Evolutionary conservation across 1,284 basidiomycete species (phyloP).

Genomic region (Sporisorium iseilematis-ciliati): DNA sequence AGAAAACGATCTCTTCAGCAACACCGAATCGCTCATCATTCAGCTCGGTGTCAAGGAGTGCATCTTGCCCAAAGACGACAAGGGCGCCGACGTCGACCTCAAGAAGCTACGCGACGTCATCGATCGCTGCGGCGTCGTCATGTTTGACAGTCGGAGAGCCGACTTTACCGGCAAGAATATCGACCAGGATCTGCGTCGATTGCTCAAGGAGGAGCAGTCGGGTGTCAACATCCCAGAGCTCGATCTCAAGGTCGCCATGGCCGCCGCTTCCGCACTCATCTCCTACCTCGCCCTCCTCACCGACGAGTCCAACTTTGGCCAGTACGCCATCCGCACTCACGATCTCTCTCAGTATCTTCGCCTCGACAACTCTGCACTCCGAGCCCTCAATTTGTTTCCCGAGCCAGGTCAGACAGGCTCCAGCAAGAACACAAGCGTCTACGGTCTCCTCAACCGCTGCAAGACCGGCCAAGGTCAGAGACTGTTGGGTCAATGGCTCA

Average conservation of each 20-base stretch:
- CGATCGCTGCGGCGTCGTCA: slow-evolving; percentile 89
- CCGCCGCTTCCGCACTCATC: slow-evolving; percentile 84
- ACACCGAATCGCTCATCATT: slow-evolving; percentile 94
- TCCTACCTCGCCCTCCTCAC: slow-evolving; percentile 85
- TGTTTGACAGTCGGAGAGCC: slow-evolving; percentile 83
- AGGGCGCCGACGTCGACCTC: slow-evolving; percentile 78
- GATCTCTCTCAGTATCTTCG: slow-evolving; percentile 96
- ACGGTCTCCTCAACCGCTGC: slow-evolving; percentile 92
- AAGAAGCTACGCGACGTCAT: slow-evolving; percentile 73
- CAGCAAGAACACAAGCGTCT: slow-evolving; percentile 75
- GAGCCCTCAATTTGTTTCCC: slow-evolving; percentile 89
- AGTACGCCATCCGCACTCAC: slow-evolving; percentile 85
- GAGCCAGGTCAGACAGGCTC: slow-evolving; percentile 67
- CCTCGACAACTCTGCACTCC: slow-evolving; percentile 91
- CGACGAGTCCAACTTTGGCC: slow-evolving; percentile 84
- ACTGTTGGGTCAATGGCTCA: slow-evolving; percentile 90
- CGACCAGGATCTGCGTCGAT: slow-evolving; percentile 84
- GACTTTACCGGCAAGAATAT: slow-evolving; percentile 87
- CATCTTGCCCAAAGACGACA: slow-evolving; percentile 74
- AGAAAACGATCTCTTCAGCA: slow-evolving; percentile 95
- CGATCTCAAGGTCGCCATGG: slow-evolving; percentile 81
- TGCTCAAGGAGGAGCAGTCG: slow-evolving; percentile 74
- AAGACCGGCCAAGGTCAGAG: slow-evolving; percentile 96
- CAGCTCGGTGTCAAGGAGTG: slow-evolving; percentile 98
- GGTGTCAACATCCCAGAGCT: slow-evolving; percentile 75